Base-by-base conservation (phyloP, 1,139 yeast genomes). In the Blastobotrys buckinghamii region DNA sequence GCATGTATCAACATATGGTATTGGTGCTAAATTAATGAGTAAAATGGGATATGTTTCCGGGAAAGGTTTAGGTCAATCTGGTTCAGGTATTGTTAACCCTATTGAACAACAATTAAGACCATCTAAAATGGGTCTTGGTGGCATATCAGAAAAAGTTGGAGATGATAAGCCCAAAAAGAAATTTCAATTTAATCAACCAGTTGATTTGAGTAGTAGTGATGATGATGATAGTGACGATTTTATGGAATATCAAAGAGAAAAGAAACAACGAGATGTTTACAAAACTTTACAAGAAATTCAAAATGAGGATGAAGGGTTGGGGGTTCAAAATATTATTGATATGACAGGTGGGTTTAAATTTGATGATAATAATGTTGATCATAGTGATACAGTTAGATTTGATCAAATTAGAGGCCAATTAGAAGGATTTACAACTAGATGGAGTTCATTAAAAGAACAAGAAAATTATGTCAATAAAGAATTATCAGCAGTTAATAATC, bases 11-110 rank as follows among this genome's bases (percentile, higher is more conserved):
- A 50, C 47, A 22, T 90, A 89, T 60, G 97, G 98, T 9, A 78
- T 88, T 41, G 98, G 97, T 33, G 96, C 96, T 1, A 70, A 76
- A 47, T 70, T 92, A 46, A 66, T 92, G 72, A 74, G 80, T 60
- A 77, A 81, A 57, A 90, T 92, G 97, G 98, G 98, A 0, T 90
- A 88, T 63, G 74, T 75, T 15, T 77, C 77, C 39, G 98, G 98
- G 0, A 72, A 77, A 55, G 97, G 97, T 0, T 74, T 92, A 20
- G 98, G 98, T 0, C 67, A 70, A 4, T 67, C 73, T 20, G 80
- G 82, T 1, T 74, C 75, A 46, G 98, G 98, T 37, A 87, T 88
- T 1, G 75, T 77, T 0, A 77, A 76, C 17, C 97, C 97, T 0
- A 81, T 92, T 10, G 83, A 84, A 53, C 84, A 88, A 9, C 74